Evolutionary conservation across 1,284 basidiomycete genomes (phyloP), one percentile per base, ranked within the genome.

Genomic region (Cryptococcus sp.): DNA sequence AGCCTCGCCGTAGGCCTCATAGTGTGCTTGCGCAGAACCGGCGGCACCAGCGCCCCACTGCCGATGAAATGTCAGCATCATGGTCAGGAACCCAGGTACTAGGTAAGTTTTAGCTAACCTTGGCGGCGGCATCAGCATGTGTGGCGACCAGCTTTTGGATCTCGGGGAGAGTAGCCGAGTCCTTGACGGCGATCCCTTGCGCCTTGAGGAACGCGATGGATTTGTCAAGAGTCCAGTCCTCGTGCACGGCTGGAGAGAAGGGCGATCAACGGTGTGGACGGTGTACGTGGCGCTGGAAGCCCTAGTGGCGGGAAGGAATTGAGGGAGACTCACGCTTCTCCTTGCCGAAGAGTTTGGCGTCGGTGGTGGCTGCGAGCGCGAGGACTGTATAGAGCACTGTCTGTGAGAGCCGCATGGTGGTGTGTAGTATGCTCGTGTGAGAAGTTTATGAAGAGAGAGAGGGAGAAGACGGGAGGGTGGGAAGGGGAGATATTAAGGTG

Each of bases 21-120:
- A 89, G 28, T 82, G 78, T 63, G 84, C 81, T 74, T 91, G 88
- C 4, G 86, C 87, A 37, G 72, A 84, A 84, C 73, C 88, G 82
- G 62, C 88, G 82, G 59, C 82, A 70, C 0, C 62, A n/a, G 71
- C 66, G 24, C 69, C 73, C 65, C 69, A 71, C 72, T 72, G 47
- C 15, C n/a, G 4, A 15, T 16, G 33, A 44, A 28, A 39, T 83
- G 79, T 85, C 84, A 86, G 66, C 57, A 58, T 52, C 37, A n/a
- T 51, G 49, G 21, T 59, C 49, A 36, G 43, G 43, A 36, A 53
- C n/a, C n/a, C n/a, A n/a, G n/a, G n/a, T 33, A 33, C 28, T 9
- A 9, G 4, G 28, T 33, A 33, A 33, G 21, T 24, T 20, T 67
- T 2, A 78, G 73, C 71, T 65, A 46, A 75, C 75, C 15, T 55